phyloP scores from a whole-genome alignment of 192 early-diverging fungal genomes.

The Rhizophagus sp. region DNA sequence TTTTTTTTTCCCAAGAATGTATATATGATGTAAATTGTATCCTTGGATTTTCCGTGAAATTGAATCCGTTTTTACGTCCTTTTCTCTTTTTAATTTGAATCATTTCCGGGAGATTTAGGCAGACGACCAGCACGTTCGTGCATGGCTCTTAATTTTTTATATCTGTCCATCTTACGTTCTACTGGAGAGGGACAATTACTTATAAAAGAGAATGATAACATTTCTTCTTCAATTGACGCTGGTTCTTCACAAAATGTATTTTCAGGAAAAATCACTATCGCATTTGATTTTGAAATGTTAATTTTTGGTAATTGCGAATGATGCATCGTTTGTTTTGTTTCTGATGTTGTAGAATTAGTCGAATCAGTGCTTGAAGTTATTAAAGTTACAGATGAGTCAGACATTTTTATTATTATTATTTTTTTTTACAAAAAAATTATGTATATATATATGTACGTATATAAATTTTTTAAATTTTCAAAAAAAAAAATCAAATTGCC shows the following conservation, averaged over 20 bases:
- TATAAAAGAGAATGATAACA: not conserved
- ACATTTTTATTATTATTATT: too few species aligned
- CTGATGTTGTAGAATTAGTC: too few species aligned
- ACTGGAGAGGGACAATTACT: not conserved
- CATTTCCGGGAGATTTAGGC: not conserved
- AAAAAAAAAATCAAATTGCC: too few species aligned
- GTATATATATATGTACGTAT: too few species aligned
- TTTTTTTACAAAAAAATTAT: too few species aligned
- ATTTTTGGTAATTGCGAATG: not conserved
- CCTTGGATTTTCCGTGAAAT: too few species aligned
- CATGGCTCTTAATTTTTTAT: not conserved
- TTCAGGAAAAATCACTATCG: not conserved
- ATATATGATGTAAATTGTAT: too few species aligned
- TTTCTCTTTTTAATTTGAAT: not conserved
- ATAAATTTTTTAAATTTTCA: too few species aligned
- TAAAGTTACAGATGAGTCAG: too few species aligned
- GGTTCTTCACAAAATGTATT: not conserved
- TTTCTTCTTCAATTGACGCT: not conserved
- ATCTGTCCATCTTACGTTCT: not conserved
- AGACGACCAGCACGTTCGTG: constrained; percentile 9
- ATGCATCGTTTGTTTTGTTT: not conserved
- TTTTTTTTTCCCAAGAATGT: not conserved
- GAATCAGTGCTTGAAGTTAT: too few species aligned
- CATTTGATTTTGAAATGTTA: not conserved
- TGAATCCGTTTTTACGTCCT: not conserved